Percentiles rank a stretch among this genome's conserved stretches.
phyloP scores from a whole-genome alignment of 2,329 filamentous ascomycete genomes.

The Paraphoma chrysanthemicola region DNA sequence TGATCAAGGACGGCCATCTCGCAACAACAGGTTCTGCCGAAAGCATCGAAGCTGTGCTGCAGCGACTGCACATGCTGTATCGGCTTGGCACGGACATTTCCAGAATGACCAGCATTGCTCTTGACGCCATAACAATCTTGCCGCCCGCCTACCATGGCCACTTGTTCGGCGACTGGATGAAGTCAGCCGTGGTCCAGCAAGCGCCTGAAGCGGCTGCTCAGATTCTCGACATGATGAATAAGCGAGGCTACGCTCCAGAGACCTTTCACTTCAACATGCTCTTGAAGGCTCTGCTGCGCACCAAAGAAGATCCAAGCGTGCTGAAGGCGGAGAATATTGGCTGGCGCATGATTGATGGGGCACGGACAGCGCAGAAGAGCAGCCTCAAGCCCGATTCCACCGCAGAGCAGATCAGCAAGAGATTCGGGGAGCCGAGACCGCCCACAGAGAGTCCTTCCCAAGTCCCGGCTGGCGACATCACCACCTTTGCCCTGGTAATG shows the following conservation, averaged over 20 bases:
- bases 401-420: conserved; percentile 5
- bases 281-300: conserved; percentile 77
- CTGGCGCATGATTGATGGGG: conserved; percentile 44
- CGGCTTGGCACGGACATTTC: conserved; percentile 36
- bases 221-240: conserved; percentile 78
- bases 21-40: conserved; percentile 49
- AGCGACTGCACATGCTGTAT: conserved; percentile 35
- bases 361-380: conserved; percentile 7
- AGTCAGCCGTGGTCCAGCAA: conserved; percentile 75
- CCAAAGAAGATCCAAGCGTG: conserved; percentile 20
- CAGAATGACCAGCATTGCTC: conserved; percentile 36
- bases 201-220: conserved; percentile 68
- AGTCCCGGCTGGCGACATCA: conserved; percentile 35
- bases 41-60: conserved; percentile 27
- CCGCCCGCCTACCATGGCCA: conserved; percentile 71
- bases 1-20: conserved; percentile 69
- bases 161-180: conserved; percentile 89
- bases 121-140: conserved; percentile 57
- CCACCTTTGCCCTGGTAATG: conserved; percentile 43
- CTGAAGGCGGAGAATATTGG: conserved; percentile 45
- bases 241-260: conserved; percentile 70
- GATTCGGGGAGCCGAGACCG: background rate
- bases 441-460: background rate
- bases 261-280: conserved; percentile 82
- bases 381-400: background rate